Conservation (phyloP, 2,329 filamentous ascomycete genomes). For the Pseudogymnoascus sp. region DNA sequence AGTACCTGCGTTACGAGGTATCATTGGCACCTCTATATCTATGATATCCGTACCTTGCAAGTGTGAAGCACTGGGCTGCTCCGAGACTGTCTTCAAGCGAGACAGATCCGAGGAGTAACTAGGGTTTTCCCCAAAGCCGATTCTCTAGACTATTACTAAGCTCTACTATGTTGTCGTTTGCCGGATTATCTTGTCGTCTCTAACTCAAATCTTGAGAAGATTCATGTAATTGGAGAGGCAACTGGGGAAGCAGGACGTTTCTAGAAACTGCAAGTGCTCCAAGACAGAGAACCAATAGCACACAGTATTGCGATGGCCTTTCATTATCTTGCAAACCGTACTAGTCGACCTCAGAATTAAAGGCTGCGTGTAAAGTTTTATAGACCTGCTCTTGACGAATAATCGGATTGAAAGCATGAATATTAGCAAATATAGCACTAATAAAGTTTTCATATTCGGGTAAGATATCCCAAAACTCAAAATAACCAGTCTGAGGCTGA, state of each 20-base stretch:
- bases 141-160: not conserved
- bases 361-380: constrained; percentile 1
- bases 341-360: not conserved
- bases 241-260: constrained; percentile 6
- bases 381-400: not conserved
- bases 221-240: not conserved
- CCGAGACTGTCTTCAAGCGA: constrained; percentile 20
- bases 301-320: constrained; percentile 12
- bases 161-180: not conserved
- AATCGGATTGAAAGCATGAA: constrained; percentile 25
- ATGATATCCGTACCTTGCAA: constrained; percentile 23
- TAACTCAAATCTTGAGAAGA: not conserved
- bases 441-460: not conserved
- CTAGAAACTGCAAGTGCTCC: constrained; percentile 14
- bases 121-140: constrained; percentile 19
- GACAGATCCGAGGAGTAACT: constrained; percentile 20
- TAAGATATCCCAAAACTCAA: not conserved
- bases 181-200: not conserved
- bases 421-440: constrained; percentile 21
- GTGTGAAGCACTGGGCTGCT: constrained; percentile 25
- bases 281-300: constrained; percentile 18
- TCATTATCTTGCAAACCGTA: not conserved
- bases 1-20: not conserved
- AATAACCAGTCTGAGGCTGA: not conserved
- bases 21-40: not conserved